These are phyloP conservation scores for Pleurotus eryngii DNA, from an alignment of 768 basidiomycete genomes.

Conservation along the genomic window DNA sequence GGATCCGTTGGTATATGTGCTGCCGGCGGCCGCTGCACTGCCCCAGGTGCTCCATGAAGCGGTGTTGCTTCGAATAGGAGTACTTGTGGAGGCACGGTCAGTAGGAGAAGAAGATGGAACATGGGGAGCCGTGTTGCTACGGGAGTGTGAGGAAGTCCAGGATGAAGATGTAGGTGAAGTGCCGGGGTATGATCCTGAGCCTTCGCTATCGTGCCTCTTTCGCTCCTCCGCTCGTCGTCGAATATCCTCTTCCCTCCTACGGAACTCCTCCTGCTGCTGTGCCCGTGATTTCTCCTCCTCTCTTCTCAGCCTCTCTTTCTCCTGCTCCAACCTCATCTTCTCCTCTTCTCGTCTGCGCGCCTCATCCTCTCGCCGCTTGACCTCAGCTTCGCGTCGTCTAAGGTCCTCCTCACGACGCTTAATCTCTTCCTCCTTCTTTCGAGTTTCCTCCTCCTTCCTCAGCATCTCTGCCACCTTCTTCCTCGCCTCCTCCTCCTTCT, in stretches of 20 bases:
- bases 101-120: slow-evolving; percentile 26
- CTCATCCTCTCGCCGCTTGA: slow-evolving; percentile 30
- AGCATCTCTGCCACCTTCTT: slow-evolving; percentile 21
- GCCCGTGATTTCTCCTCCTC: slow-evolving; percentile 27
- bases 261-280: slow-evolving; percentile 37
- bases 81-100: slow-evolving; percentile 25
- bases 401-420: slow-evolving; percentile 26
- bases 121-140: slow-evolving; percentile 24
- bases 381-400: slow-evolving; percentile 32
- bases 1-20: slow-evolving; percentile 2
- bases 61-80: slow-evolving; percentile 7
- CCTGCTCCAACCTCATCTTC: slow-evolving; percentile 17
- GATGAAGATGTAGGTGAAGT: slow-evolving; percentile 26
- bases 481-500: slow-evolving; percentile 15
- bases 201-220: slow-evolving; percentile 37
- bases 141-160: slow-evolving; percentile 22
- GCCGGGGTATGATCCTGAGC: slow-evolving; percentile 19
- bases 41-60: slow-evolving; percentile 7
- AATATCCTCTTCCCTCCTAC: slow-evolving; percentile 41
- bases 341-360: slow-evolving; percentile 21
- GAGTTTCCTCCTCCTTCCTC: slow-evolving; percentile 24
- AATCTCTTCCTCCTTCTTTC: slow-evolving; percentile 23
- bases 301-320: slow-evolving; percentile 18
- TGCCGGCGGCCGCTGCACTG: not conserved
- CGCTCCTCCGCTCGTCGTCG: slow-evolving; percentile 41